phyloP scores from a whole-genome alignment of 2,329 filamentous ascomycete species.

The Cryphonectria japonica region DNA sequence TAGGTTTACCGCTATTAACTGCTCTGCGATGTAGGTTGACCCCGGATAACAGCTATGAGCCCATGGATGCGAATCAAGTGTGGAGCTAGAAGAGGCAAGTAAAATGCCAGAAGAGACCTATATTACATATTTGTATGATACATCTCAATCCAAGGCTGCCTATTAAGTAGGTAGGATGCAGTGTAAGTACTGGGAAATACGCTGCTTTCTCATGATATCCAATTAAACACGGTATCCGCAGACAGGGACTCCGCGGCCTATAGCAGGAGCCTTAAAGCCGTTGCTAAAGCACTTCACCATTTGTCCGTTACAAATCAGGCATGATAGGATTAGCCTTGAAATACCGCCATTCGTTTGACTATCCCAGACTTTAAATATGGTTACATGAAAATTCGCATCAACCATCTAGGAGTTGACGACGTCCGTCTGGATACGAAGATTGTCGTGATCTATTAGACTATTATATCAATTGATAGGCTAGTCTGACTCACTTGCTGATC shows the following conservation, averaged over 20 bases:
- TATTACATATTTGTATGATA: too few species aligned
- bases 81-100: background rate
- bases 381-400: too few species aligned
- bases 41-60: background rate
- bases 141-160: too few species aligned
- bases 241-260: background rate
- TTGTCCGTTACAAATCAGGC: background rate
- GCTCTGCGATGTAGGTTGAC: background rate
- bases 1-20: background rate
- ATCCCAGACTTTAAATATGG: background rate
- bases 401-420: background rate
- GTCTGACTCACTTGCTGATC: too few species aligned
- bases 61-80: background rate
- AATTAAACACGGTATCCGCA: background rate
- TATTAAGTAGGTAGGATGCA: too few species aligned
- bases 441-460: too few species aligned
- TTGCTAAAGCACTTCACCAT: background rate
- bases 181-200: background rate
- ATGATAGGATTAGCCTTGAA: background rate
- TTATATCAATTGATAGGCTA: too few species aligned
- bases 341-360: background rate
- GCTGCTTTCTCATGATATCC: background rate
- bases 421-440: background rate
- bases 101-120: background rate
- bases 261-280: background rate